phyloP scores from a whole-genome alignment of 116 monocot genomes.

The Dioscorea cayenensis region DNA sequence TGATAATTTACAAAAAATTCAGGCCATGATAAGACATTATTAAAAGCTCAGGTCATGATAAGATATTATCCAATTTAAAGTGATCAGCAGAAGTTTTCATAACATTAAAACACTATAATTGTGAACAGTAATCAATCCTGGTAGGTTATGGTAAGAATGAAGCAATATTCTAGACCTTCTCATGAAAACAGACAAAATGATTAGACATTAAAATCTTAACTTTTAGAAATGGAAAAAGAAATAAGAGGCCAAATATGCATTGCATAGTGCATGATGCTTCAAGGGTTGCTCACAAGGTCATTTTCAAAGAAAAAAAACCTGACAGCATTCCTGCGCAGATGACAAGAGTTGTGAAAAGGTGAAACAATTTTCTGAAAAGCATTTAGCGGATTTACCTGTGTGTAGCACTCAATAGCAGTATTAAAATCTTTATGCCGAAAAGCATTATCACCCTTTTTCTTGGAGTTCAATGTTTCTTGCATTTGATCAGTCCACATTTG shows the following conservation, averaged over 20 bases:
- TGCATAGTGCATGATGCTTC: background rate
- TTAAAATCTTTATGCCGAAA: slow-evolving; percentile 69
- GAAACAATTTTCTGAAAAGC: background rate
- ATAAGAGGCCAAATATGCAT: background rate
- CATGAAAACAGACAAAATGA: background rate
- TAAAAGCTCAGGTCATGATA: too few species aligned
- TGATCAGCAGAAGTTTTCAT: background rate
- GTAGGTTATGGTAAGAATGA: background rate
- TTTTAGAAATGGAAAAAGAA: background rate
- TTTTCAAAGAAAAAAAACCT: background rate
- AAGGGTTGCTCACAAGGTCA: background rate
- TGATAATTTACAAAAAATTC: too few species aligned
- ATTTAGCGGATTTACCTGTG: slow-evolving; percentile 27
- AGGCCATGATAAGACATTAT: too few species aligned
- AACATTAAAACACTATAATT: background rate
- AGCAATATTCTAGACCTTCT: background rate
- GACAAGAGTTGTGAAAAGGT: background rate
- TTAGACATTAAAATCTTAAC: background rate
- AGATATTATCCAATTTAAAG: too few species aligned
- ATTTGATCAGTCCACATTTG: slow-evolving; percentile 93
- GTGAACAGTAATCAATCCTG: background rate
- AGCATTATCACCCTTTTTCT: slow-evolving; percentile 76
- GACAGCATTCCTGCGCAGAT: background rate
- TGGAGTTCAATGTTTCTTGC: slow-evolving; percentile 85
- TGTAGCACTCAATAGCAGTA: slow-evolving; percentile 64